Evolutionary conservation across 75 land plant species (phyloP).

Genomic region (Azolla pinnata): DNA sequence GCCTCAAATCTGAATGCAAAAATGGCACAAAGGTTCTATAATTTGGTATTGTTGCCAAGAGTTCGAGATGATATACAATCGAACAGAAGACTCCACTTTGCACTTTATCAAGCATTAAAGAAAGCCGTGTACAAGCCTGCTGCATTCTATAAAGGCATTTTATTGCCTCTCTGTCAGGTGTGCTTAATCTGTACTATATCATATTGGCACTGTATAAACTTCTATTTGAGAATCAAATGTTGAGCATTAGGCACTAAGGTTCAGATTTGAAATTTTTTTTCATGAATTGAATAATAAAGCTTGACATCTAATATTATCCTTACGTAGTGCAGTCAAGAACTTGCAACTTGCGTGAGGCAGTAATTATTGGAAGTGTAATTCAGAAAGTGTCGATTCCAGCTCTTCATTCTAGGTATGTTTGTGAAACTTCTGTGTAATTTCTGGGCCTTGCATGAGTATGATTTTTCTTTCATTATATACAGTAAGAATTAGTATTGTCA

Average conservation of each 20-base stretch:
- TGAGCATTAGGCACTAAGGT: too few relatives aligned
- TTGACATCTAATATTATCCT: conserved; percentile 1
- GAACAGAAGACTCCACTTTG: conserved; percentile 79
- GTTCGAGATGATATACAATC: conserved; percentile 75
- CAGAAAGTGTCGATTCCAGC: conserved; percentile 82
- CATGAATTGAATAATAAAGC: too few relatives aligned
- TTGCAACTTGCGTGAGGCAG: conserved; percentile 87
- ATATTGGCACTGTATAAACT: too few relatives aligned
- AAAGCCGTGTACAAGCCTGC: conserved; percentile 84
- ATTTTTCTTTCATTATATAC: too few relatives aligned
- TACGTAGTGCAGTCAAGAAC: conserved; percentile 61
- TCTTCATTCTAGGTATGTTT: conserved; percentile 72
- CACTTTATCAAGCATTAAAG: conserved; percentile 73
- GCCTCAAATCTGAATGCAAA: conserved; percentile 70
- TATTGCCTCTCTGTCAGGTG: conserved; percentile 91
- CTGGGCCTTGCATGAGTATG: too few relatives aligned
- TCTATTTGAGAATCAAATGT: too few relatives aligned
- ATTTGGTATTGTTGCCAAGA: conserved; percentile 72
- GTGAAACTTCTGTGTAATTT: too few relatives aligned
- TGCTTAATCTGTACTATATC: too few relatives aligned
- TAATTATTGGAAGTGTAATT: conserved; percentile 83
- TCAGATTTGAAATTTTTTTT: too few relatives aligned
- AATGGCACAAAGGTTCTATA: conserved; percentile 79
- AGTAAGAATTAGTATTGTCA: too few relatives aligned
- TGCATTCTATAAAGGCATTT: conserved; percentile 79